Percentiles rank a stretch among this genome's conserved stretches.
Evolutionary conservation across 2,329 filamentous ascomycete genomes (phyloP).

Genomic region (Alternaria ventricosa): DNA sequence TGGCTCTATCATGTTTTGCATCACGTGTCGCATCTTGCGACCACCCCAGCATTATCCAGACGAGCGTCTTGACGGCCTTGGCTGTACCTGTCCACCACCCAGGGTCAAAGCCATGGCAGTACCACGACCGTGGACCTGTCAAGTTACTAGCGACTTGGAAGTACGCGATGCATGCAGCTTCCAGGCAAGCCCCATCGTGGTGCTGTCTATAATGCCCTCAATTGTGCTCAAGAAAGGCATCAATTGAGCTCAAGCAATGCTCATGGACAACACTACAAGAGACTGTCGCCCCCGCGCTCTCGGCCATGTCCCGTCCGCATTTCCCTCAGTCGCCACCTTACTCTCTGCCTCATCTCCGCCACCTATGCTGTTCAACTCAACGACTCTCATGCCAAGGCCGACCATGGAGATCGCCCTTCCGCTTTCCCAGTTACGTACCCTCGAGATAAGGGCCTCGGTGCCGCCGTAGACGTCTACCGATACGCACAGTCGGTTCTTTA

Average conservation of each 20-base stretch:
- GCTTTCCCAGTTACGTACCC: background rate
- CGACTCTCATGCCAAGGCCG: conserved; percentile 11
- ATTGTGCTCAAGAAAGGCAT: conserved; percentile 7
- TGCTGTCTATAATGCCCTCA: conserved; percentile 12
- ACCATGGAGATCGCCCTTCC: conserved; percentile 4
- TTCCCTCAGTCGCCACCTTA: background rate
- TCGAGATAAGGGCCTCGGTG: conserved; percentile 10
- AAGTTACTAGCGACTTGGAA: conserved; percentile 1
- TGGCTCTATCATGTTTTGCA: background rate
- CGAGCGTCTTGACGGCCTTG: background rate
- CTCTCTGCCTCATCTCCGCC: background rate
- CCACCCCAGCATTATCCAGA: background rate
- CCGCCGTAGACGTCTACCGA: background rate
- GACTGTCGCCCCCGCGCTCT: background rate
- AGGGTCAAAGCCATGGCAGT: background rate
- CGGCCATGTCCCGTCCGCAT: background rate
- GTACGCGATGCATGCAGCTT: conserved; percentile 2
- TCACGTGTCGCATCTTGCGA: background rate
- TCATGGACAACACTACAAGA: conserved; percentile 1
- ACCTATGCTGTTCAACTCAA: background rate
- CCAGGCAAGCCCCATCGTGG: background rate
- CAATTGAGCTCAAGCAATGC: background rate
- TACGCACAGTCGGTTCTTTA: background rate
- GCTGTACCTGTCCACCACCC: background rate
- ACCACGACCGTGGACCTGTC: conserved; percentile 2